Evolutionary conservation across 1,284 basidiomycete genomes (phyloP).

Genomic region (Austropuccinia psidii): DNA sequence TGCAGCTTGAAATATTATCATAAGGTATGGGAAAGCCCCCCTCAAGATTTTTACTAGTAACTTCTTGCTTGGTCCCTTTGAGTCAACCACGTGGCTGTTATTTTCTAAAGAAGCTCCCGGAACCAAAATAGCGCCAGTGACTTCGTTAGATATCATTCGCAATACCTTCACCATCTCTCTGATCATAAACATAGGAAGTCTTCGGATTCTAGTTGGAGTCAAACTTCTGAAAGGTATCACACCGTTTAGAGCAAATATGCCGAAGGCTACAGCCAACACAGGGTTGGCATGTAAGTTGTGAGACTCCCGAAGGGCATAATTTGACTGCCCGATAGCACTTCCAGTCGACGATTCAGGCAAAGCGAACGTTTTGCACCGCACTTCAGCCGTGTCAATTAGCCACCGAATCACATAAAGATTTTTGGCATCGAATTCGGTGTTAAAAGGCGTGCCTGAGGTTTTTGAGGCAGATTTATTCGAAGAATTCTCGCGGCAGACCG

Average conservation of each 20-base stretch:
- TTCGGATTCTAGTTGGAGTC: not conserved
- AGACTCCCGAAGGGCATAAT: not conserved
- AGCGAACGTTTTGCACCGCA: constrained; percentile 8
- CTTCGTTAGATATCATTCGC: constrained; percentile 16
- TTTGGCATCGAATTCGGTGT: not conserved
- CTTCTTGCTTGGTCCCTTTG: not conserved
- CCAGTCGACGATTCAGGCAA: not conserved
- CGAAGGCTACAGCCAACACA: not conserved
- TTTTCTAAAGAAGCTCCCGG: not conserved
- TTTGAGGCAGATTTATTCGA: not conserved
- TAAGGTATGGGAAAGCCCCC: constrained; percentile 11
- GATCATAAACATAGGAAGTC: not conserved
- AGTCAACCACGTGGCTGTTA: too few relatives aligned
- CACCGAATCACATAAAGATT: constrained; percentile 19
- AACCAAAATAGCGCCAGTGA: not conserved
- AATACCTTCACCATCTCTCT: constrained; percentile 7
- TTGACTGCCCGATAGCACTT: not conserved
- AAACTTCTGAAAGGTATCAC: constrained; percentile 2
- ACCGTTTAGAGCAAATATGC: constrained; percentile 21
- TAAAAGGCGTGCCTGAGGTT: not conserved
- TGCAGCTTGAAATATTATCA: not conserved
- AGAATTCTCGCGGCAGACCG: constrained; percentile 7
- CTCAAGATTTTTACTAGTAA: constrained; percentile 17
- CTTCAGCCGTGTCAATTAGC: constrained; percentile 23
- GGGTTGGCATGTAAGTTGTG: constrained; percentile 17